phyloP scores from a whole-genome alignment of 192 early-diverging fungal genomes.

The Neocallimastix lanati region DNA sequence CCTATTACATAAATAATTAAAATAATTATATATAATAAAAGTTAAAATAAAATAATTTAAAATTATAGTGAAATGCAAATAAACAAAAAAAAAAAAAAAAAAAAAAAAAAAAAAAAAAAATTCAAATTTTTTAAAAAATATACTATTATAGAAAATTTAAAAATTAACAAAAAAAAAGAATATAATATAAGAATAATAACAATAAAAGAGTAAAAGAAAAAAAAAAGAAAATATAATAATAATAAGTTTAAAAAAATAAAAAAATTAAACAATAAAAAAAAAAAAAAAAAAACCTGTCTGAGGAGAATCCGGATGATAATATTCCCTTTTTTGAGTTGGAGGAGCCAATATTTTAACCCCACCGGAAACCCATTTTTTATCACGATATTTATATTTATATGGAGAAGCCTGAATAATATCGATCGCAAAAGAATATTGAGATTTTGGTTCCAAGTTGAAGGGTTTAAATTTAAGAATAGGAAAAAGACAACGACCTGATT shows the following conservation, averaged over 20 bases:
- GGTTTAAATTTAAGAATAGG: conserved; percentile 20
- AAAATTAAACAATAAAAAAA: no score
- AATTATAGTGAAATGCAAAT: no score
- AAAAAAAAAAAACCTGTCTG: conserved; percentile 13
- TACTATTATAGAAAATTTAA: no score
- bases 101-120: not conserved
- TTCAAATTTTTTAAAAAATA: not conserved
- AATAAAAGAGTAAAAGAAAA: no score
- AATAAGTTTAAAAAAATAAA: no score
- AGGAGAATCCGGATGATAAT: conserved; percentile 9
- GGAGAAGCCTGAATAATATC: conserved; percentile 20
- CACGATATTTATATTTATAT: conserved; percentile 11
- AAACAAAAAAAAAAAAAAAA: no score
- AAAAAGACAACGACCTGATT: conserved; percentile 32
- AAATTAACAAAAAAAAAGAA: no score
- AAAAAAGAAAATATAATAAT: no score
- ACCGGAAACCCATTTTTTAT: not conserved
- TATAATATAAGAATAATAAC: no score
- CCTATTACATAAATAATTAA: no score
- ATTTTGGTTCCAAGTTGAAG: conserved; percentile 15
- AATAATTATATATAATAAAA: no score
- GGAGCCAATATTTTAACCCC: not conserved
- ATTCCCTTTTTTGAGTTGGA: conserved; percentile 1
- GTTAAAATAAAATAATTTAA: no score
- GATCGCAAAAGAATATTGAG: conserved; percentile 11